phyloP scores from a whole-genome alignment of 257 asterid genomes.

The Rehmannia glutinosa region DNA sequence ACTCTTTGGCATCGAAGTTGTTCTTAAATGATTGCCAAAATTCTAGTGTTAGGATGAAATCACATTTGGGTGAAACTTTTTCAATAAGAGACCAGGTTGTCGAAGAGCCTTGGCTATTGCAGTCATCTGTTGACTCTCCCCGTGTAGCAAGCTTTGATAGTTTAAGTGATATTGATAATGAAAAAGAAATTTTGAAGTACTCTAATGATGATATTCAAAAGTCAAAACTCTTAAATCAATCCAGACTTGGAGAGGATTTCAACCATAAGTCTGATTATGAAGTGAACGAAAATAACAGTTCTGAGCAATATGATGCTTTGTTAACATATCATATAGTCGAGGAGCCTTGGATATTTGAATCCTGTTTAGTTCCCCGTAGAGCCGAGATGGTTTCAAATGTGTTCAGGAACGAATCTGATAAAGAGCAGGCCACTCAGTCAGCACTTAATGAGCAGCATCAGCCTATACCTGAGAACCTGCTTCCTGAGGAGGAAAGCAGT shows the following conservation, averaged over 20 bases:
- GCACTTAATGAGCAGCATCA: constrained; percentile 32
- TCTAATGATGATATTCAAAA: constrained; percentile 29
- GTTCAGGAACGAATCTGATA: constrained; percentile 19
- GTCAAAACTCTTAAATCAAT: constrained; percentile 22
- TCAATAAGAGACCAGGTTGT: constrained; percentile 29
- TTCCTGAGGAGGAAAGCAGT: constrained; percentile 44
- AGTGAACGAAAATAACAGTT: constrained; percentile 20
- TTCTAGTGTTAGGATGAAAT: constrained; percentile 24
- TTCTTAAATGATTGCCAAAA: constrained; percentile 29
- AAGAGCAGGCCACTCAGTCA: constrained; percentile 31
- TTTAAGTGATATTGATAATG: constrained; percentile 24
- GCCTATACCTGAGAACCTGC: constrained; percentile 36
- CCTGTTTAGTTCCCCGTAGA: constrained; percentile 16
- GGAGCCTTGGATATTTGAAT: constrained; percentile 88
- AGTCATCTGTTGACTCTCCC: constrained; percentile 38
- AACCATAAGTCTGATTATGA: constrained; percentile 24
- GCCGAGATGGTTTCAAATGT: constrained; percentile 23
- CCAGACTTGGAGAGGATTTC: constrained; percentile 19
- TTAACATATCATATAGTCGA: constrained; percentile 47
- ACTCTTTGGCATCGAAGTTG: constrained; percentile 38
- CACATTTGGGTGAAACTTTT: constrained; percentile 30
- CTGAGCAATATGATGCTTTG: constrained; percentile 20
- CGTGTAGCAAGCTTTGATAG: constrained; percentile 30
- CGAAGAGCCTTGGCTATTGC: constrained; percentile 93
- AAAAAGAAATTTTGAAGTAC: constrained; percentile 27